Evolutionary conservation across 202 grass and related monocot species (phyloP), one percentile per base, ranked within the genome.

Genomic region (Elaeis oleifera): DNA sequence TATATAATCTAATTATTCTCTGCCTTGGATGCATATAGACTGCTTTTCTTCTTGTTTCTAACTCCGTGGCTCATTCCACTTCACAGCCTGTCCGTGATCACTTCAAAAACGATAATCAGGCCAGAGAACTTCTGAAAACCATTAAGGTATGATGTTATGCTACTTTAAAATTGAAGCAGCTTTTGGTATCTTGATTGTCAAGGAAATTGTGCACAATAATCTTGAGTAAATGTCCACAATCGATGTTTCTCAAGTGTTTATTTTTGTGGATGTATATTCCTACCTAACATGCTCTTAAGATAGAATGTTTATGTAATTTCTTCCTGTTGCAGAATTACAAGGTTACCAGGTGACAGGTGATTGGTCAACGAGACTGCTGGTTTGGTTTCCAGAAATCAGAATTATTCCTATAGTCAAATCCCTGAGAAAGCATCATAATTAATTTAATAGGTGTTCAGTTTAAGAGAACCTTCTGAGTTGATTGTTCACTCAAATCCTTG

Each of bases 11-110:
- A 31, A 6, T 31, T 31, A 6, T 6, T 31, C 28, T 31, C 28
- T 31, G 28, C 28, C 28, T 31, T 31, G 28, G 28, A 31, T 31
- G 28, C 28, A 31, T 31, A 31, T 31, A 31, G 28, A 31, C 28
- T 31, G 28, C 28, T 4, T 14, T 29, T 58, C 59, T 50, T 13
- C 23, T 52, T 49, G 20, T 16, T 3, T 25, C 11, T 53, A 28
- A 22, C 5, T 5, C 44, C 51, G 24, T 51, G 29, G 15, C 19
- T 13, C 61, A 49, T 70, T 16, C 67, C 8, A 61, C 79, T 64
- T 76, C 81, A 14, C 71, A 96, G 91, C 91, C 91, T 76, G 79
- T 96, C 5, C 83, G 87, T 57, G 81, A 96, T 14, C 87, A 90
- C 61, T 88, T 96, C 73, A 90, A 85, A 61, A 90, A 65, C 53